Evolutionary conservation across 768 basidiomycete genomes (phyloP).

Genomic region (Tricholoma bakamatsutake): DNA sequence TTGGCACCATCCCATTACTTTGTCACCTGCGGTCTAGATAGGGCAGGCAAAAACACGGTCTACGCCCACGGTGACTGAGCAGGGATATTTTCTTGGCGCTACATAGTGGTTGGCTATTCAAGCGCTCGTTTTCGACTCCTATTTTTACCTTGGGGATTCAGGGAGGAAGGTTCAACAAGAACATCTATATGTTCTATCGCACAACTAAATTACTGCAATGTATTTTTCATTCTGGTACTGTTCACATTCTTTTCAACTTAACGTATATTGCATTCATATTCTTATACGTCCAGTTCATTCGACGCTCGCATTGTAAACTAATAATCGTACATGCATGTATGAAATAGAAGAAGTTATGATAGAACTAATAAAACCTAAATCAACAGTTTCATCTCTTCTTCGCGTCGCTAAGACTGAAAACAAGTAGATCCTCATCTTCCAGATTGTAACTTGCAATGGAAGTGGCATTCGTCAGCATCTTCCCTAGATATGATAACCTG

Average conservation of each 20-base stretch:
- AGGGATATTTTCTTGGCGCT: constrained; percentile 2
- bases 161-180: constrained; percentile 16
- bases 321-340: background rate
- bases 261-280: background rate
- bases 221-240: background rate
- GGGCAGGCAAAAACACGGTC: constrained; percentile 15
- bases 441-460: constrained; percentile 85
- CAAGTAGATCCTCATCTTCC: constrained; percentile 84
- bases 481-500: constrained; percentile 70
- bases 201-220: background rate
- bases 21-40: constrained; percentile 8
- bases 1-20: constrained; percentile 11
- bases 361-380: background rate
- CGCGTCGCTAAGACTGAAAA: constrained; percentile 67
- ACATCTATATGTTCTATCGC: background rate
- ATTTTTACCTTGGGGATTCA: constrained; percentile 10
- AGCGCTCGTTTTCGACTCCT: background rate
- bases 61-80: constrained; percentile 9
- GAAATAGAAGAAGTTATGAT: background rate
- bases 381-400: constrained; percentile 45
- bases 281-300: background rate
- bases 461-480: constrained; percentile 82
- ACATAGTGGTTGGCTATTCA: background rate
- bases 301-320: background rate
- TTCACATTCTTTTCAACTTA: background rate